phyloP scores from a whole-genome alignment of 2,329 filamentous ascomycete genomes.

The Cladophialophora bantiana region DNA sequence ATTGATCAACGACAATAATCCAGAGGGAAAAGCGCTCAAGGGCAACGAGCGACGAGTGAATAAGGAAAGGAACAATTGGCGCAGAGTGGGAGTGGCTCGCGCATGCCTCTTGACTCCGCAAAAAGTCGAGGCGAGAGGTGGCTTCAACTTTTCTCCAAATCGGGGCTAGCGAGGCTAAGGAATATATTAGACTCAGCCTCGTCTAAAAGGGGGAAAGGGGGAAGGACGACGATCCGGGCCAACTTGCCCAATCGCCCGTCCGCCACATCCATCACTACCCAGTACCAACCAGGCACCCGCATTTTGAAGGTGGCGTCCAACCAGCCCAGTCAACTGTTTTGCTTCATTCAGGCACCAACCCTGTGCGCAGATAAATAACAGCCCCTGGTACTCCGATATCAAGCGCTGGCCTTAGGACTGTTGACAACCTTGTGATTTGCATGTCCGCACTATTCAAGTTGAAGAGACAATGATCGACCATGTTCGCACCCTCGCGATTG shows the following conservation, averaged over 20 bases:
- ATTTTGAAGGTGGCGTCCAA: too few relatives aligned
- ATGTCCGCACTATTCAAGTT: not conserved
- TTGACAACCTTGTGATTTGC: not conserved
- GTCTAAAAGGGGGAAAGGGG: not conserved
- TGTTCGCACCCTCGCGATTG: not conserved
- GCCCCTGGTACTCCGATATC: too few relatives aligned
- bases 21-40: not conserved
- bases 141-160: constrained; percentile 7
- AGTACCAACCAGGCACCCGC: too few relatives aligned
- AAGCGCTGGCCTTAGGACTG: not conserved
- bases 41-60: not conserved
- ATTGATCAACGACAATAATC: not conserved
- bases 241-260: too few relatives aligned
- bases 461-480: not conserved
- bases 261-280: too few relatives aligned
- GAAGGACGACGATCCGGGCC: not conserved
- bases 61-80: not conserved
- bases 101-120: not conserved
- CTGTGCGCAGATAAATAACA: too few relatives aligned
- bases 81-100: not conserved
- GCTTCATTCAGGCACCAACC: too few relatives aligned
- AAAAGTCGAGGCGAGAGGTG: constrained; percentile 7
- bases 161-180: constrained; percentile 1
- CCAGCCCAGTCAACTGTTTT: too few relatives aligned
- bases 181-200: not conserved